Base-by-base conservation (phyloP, 2,329 filamentous ascomycete species). In the Aspergillus sp. region DNA sequence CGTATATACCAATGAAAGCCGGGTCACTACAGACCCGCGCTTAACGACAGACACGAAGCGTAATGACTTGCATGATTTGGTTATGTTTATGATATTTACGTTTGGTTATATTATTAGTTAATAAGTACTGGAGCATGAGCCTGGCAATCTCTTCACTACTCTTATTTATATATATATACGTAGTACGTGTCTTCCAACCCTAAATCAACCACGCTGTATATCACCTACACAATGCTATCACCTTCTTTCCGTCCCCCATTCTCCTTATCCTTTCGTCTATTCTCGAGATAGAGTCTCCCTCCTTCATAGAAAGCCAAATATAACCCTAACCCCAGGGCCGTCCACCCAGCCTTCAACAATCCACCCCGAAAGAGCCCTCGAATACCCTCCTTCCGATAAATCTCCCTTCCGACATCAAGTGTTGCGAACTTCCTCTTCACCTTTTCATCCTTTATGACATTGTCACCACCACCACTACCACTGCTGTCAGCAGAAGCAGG, bases 251-350 rank as follows among this genome's bases (percentile, higher is more conserved):
- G 41, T 7, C 12, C 26, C 12, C 28, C 10, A 29, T 28, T 28
- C 28, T 59, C 56, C 42, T 48, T 48, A 34, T 50, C 48, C 46
- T 47, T 55, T 44, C 63, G 55, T 38, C 59, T 54, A 43, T 61
- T 62, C 55, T 71, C 67, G 26, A 72, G 51, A 73, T 80, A 87
- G 35, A 79, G 71, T 60, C 88, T 82, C 7, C 86, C 84, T 53
- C 82, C 83, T 65, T 95, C 89, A 67, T 95, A 95, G 39, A 86
- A 84, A 27, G 88, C 87, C 38, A 95, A 70, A 72, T 95, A 95
- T 47, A 95, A 69, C 3, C 88, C 88, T 61, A 85, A 85, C 0
- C 88, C 88, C 4, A 94, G 54, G 45, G 88, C 83, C 9, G 89
- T 93, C 89, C 89, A 95, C 1, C 78, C 78, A 6, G 78, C 81